phyloP scores from a whole-genome alignment of 345 rosid genomes.

The Excoecaria cochinchinensis region DNA sequence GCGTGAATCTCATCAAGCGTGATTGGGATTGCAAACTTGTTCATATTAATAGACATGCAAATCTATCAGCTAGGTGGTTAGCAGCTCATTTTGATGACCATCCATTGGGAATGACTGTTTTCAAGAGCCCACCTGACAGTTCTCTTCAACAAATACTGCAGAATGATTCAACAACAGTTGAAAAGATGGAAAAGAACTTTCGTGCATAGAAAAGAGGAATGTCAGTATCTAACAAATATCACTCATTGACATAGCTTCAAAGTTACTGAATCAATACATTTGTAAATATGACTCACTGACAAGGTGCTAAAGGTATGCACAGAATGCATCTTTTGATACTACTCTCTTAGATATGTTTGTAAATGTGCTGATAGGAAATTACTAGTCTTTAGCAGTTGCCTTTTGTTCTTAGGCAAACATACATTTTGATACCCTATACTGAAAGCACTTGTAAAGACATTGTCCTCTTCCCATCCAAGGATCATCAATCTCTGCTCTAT shows the following conservation, averaged over 20 bases:
- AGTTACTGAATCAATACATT: background rate
- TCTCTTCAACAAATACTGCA: background rate
- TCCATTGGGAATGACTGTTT: background rate
- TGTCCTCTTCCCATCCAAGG: background rate
- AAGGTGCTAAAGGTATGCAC: background rate
- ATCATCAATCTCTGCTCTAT: background rate
- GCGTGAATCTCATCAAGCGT: conserved; percentile 35
- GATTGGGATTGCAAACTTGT: conserved; percentile 46
- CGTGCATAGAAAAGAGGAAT: background rate
- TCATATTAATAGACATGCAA: conserved; percentile 31
- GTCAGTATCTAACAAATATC: background rate
- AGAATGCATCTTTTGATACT: background rate
- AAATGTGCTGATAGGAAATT: background rate
- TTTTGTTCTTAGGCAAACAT: background rate
- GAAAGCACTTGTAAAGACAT: background rate
- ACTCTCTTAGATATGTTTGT: background rate
- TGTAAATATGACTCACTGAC: background rate
- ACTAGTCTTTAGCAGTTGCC: background rate
- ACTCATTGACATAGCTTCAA: background rate
- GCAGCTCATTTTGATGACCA: conserved; percentile 17
- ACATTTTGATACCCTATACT: background rate
- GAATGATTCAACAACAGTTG: background rate
- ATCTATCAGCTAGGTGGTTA: conserved; percentile 43
- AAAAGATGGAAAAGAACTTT: background rate
- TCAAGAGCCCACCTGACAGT: background rate